Evolutionary conservation across 352 stramenopile genomes (phyloP).

Genomic region (Pythium scleroteichum): DNA sequence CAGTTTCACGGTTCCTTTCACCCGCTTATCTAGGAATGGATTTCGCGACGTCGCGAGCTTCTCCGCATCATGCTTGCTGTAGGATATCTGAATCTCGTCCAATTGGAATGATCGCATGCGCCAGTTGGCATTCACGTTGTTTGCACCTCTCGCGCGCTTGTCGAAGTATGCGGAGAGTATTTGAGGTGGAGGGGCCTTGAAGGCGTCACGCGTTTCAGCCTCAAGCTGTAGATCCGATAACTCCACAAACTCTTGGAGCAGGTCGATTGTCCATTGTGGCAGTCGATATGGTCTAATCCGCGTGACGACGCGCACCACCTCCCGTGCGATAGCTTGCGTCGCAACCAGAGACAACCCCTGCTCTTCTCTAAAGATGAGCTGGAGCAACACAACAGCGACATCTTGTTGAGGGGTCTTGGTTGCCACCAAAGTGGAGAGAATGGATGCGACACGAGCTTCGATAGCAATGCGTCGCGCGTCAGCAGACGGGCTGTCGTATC

Average conservation of each 20-base stretch:
- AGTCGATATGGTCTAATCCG: conserved; percentile 35
- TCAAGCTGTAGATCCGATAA: conserved; percentile 56
- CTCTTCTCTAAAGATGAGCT: conserved; percentile 48
- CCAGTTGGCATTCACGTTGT: conserved; percentile 73
- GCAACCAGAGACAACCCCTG: conserved; percentile 21
- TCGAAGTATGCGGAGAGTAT: conserved; percentile 49
- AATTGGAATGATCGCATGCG: conserved; percentile 64
- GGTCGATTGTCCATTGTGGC: conserved; percentile 54
- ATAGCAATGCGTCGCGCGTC: conserved; percentile 14
- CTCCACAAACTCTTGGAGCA: conserved; percentile 58
- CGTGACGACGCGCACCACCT: conserved; percentile 36
- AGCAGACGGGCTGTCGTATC: background rate
- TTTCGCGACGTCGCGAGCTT: conserved; percentile 50
- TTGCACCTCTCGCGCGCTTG: conserved; percentile 51
- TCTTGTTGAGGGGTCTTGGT: conserved; percentile 51
- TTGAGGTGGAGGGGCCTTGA: conserved; percentile 39
- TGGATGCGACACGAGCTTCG: conserved; percentile 16
- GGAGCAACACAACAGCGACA: conserved; percentile 56
- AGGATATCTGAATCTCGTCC: conserved; percentile 44
- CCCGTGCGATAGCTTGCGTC: conserved; percentile 40
- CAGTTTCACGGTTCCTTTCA: conserved; percentile 45
- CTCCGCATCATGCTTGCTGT: conserved; percentile 67
- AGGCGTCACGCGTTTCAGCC: conserved; percentile 50
- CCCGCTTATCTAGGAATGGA: conserved; percentile 54
- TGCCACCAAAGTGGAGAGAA: conserved; percentile 16